Evolutionary conservation across 257 asterid genomes (phyloP), one percentile per base, ranked within the genome.

Genomic region (Solanum dulcamara): DNA sequence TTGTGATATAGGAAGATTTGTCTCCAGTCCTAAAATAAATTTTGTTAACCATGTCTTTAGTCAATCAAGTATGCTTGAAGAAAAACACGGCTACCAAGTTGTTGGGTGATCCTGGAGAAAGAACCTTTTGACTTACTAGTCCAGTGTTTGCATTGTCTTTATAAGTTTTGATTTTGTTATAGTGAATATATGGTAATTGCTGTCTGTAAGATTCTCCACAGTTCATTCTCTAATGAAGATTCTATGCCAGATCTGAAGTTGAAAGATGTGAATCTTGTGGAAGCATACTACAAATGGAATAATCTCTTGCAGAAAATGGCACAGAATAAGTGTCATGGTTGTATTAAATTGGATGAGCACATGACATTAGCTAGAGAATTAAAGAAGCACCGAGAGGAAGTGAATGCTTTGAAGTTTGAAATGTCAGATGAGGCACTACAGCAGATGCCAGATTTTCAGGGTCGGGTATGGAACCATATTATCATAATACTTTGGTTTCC

Each of bases 361-460:
- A 90, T 93, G 38, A 94, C 88, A 88, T 86, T 97, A 87, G 99
- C 98, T 80, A 84, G 82, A 87, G 97, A 97, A 86, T 83, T 91
- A 83, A 93, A 92, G 86, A 86, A 71, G 51, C 94, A 97, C 85
- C 83, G 20, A 33, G 94, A 94, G 86, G 99, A 97, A 92, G 95
- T 97, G 87, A 91, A 89, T 75, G 89, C 86, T 87, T 93, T 97
- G 87, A 84, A 89, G 86, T 97, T 88, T 93, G 90, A 97, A 88
- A 97, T 97, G 98, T 97, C 99, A 37, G 99, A 97, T 88, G 99
- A 94, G 86, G 99, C 99, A 85, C 99, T 97, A 85, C 91, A 90
- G 92, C 98, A 95, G 90, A 97, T 95, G 99, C 99, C 99, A n/a
- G 97, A 93, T 87, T 97, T 97, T 92, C 98, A 92, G 93, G 99